Evolutionary conservation across 169 alveolate species (phyloP), one percentile per base, ranked within the genome.

Genomic region (Neospora caninum): DNA sequence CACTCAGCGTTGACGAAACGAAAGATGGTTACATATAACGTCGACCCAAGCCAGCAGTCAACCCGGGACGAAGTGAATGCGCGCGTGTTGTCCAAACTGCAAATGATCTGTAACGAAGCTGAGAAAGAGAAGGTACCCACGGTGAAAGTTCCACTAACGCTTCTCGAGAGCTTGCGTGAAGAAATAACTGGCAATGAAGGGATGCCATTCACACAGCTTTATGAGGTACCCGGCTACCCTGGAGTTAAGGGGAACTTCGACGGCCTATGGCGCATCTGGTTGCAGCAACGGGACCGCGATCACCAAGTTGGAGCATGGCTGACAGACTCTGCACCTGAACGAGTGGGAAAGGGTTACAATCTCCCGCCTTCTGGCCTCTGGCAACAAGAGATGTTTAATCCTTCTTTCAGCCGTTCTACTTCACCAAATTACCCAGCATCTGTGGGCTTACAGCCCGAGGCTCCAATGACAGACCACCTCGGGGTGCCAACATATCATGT

Each of bases 171-270:
- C 7, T 49, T 39, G 67, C 89, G 34, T 29, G 49, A 41, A 9
- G 89, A 42, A 49, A 82, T 22, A 13, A 18, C 27, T 0, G 41
- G 67, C 38, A 49, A 18, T 4, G 67, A 18, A 31, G 89, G 58
- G 7, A 31, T 16, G 42, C 39, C 16, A 0, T 82, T 18, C 67
- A 42, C 89, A 0, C 54, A 27, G 41, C 89, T 82, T 41, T 29
- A 42, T 36, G 69, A 82, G 70, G 6, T 82, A 10, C 89, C 89
- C 31, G 69, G 67, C 54, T 82, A 82, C 29, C 67, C 89, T 43
- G 89, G 89, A 16, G 89, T 82, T 27, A 41, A 31, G 67, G 89
- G 89, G 22, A 82, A 82, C 89, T 82, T 82, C 67, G 89, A 82
- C 38, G 89, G 89, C 22, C 89, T 82, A 10, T 82, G 89, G 89